Evolutionary conservation across 106 monocot species (phyloP).

Genomic region (Chionographis japonica): DNA sequence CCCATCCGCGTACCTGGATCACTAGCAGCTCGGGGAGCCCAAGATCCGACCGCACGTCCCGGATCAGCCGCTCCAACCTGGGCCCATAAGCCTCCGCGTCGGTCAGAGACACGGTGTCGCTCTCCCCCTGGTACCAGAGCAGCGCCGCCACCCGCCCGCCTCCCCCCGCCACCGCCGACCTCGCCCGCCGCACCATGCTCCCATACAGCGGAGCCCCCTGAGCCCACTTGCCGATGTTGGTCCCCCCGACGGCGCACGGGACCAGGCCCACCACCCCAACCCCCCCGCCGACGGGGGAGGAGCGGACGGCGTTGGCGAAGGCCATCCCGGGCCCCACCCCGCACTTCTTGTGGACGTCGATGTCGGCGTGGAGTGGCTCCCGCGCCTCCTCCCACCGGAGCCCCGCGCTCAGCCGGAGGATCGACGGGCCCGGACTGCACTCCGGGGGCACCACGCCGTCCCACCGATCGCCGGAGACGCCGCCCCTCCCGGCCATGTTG

Average conservation of each 20-base stretch:
- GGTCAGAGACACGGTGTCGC: slow-evolving; percentile 31
- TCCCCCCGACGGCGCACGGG: slow-evolving; percentile 27
- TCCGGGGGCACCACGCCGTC: slow-evolving; percentile 1
- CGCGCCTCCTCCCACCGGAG: slow-evolving; percentile 11
- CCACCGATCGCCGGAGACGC: slow-evolving; percentile 24
- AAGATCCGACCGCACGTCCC: slow-evolving; percentile 48
- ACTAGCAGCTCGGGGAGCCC: slow-evolving; percentile 39
- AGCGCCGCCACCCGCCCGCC: slow-evolving; percentile 26
- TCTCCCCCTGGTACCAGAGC: slow-evolving; percentile 81
- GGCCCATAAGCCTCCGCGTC: slow-evolving; percentile 34
- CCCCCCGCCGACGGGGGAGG: too few relatives aligned
- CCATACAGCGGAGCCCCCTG: slow-evolving; percentile 26
- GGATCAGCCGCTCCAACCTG: slow-evolving; percentile 46
- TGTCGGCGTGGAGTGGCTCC: too few relatives aligned
- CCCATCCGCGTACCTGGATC: slow-evolving; percentile 37
- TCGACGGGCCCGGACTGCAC: too few relatives aligned
- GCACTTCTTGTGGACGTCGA: too few relatives aligned
- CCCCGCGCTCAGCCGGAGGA: too few relatives aligned
- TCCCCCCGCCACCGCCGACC: slow-evolving; percentile 12
- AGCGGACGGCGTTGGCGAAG: too few relatives aligned
- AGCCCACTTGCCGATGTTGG: slow-evolving; percentile 34
- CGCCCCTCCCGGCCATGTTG: slow-evolving; percentile 63
- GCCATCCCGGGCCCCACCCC: too few relatives aligned
- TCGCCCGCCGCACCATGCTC: slow-evolving; percentile 28
- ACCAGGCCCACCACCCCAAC: slow-evolving; percentile 18